Conservation (phyloP, 441 rosid genomes). For the Erodium trifolium region DNA sequence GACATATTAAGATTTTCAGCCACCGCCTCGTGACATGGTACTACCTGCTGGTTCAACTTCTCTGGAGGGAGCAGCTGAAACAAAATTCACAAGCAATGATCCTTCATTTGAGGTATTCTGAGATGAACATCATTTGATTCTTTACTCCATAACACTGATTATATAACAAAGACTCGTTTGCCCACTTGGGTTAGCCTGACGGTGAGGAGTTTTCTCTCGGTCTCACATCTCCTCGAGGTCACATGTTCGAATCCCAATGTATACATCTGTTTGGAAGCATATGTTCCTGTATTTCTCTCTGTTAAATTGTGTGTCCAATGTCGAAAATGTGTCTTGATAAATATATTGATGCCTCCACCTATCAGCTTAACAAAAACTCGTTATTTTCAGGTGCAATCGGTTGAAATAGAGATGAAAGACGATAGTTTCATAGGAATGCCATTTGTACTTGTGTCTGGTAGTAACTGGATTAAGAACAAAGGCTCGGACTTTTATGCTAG, state of each 20-base stretch:
- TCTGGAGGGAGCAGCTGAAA: slow-evolving; percentile 50
- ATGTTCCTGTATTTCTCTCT: too few species aligned
- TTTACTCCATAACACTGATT: neutral
- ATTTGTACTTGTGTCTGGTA: slow-evolving; percentile 66
- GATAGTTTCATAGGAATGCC: slow-evolving; percentile 74
- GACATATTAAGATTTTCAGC: slow-evolving; percentile 47
- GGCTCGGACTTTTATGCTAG: slow-evolving; percentile 72
- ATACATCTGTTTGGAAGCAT: too few species aligned
- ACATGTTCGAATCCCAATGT: too few species aligned
- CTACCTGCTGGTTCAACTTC: slow-evolving; percentile 70
- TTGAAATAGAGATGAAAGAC: slow-evolving; percentile 70
- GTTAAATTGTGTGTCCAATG: too few species aligned
- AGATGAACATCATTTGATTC: slow-evolving; percentile 14
- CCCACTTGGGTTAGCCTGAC: too few species aligned
- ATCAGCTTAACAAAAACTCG: too few species aligned
- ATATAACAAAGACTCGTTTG: too few species aligned
- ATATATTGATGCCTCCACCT: too few species aligned
- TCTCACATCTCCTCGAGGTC: too few species aligned
- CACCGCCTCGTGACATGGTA: slow-evolving; percentile 46
- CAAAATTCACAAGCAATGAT: slow-evolving; percentile 39
- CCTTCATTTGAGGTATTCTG: slow-evolving; percentile 54
- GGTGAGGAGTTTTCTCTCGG: too few species aligned
- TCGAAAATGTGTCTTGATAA: too few species aligned
- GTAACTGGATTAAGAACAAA: slow-evolving; percentile 74
- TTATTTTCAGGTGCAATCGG: slow-evolving; percentile 55